Conservation (phyloP, 2,329 filamentous ascomycete genomes). For the Ascochyta viciae-villosae region DNA sequence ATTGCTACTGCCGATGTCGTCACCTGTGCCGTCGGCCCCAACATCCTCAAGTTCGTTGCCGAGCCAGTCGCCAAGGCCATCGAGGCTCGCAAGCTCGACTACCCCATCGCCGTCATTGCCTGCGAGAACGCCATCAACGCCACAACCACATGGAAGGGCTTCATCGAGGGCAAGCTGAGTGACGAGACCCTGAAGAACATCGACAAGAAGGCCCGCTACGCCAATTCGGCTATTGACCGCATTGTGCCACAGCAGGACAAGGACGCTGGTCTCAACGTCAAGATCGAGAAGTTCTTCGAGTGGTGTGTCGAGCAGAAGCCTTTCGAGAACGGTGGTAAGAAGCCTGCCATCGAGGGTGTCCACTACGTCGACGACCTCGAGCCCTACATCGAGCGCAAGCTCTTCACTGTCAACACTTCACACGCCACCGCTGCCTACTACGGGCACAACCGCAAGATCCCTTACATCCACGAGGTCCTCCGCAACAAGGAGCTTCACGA, state of each 20-base stretch:
- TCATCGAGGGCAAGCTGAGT: conserved; percentile 79
- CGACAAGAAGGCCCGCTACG: conserved; percentile 80
- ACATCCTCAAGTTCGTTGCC: conserved; percentile 95
- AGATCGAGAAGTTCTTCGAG: conserved; percentile 98
- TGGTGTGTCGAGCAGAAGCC: conserved; percentile 94
- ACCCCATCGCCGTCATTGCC: conserved; percentile 88
- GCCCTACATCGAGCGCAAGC: conserved; percentile 98
- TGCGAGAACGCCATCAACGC: conserved; percentile 98
- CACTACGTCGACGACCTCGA: conserved; percentile 91
- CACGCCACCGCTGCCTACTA: conserved; percentile 97
- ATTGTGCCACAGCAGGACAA: conserved; percentile 92
- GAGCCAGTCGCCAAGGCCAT: conserved; percentile 95
- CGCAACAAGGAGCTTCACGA: conserved; percentile 79
- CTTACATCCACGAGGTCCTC: conserved; percentile 88
- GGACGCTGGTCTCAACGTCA: conserved; percentile 84
- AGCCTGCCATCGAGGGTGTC: conserved; percentile 82
- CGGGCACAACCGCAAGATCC: conserved; percentile 84
- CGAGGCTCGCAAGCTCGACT: conserved; percentile 69
- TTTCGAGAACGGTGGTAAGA: conserved; percentile 71
- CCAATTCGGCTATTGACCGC: conserved; percentile 97
- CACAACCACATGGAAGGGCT: conserved; percentile 82
- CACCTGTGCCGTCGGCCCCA: conserved; percentile 96
- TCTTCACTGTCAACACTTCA: conserved; percentile 98
- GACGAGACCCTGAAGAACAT: conserved; percentile 72
- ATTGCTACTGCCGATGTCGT: conserved; percentile 88